Evolutionary conservation across 2,329 filamentous ascomycete genomes (phyloP).

Genomic region (Boeremia exigua): DNA sequence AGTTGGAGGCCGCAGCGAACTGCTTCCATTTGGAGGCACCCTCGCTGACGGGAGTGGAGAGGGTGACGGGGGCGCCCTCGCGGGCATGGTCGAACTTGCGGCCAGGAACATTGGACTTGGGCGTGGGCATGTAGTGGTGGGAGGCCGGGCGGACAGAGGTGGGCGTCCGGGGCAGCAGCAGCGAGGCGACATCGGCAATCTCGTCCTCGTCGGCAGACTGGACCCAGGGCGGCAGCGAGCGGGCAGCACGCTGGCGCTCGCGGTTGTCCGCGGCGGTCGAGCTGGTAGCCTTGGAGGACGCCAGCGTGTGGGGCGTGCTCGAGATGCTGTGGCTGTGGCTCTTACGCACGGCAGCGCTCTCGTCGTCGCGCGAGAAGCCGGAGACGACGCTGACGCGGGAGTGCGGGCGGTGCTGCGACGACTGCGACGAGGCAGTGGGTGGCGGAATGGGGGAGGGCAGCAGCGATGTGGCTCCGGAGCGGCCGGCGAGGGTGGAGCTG

Average conservation of each 20-base stretch:
- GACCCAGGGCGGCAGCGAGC: conserved; percentile 49
- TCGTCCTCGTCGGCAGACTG: conserved; percentile 47
- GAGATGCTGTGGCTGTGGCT: conserved; percentile 45
- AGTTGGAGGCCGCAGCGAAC: conserved; percentile 44
- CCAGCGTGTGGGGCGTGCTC: conserved; percentile 46
- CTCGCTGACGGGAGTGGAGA: conserved; percentile 42
- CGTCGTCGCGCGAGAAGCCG: conserved; percentile 33
- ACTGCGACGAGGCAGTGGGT: conserved; percentile 38
- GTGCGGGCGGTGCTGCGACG: conserved; percentile 38
- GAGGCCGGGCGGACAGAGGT: conserved; percentile 42
- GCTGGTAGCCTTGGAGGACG: conserved; percentile 40
- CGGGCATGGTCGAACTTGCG: conserved; percentile 49
- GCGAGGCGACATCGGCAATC: conserved; percentile 35
- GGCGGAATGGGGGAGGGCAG: conserved; percentile 43
- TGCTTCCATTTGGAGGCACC: conserved; percentile 48
- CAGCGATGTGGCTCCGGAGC: conserved; percentile 21
- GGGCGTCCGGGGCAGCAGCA: conserved; percentile 46
- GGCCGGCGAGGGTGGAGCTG: conserved; percentile 15
- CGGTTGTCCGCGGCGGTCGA: conserved; percentile 36
- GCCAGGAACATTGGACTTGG: conserved; percentile 47
- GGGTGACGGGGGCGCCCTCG: conserved; percentile 47
- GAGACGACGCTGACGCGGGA: conserved; percentile 41
- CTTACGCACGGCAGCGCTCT: conserved; percentile 32
- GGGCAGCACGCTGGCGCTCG: conserved; percentile 42
- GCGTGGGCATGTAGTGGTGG: conserved; percentile 48